Conservation (phyloP, 768 basidiomycete genomes). For the Ramaria sp. region DNA sequence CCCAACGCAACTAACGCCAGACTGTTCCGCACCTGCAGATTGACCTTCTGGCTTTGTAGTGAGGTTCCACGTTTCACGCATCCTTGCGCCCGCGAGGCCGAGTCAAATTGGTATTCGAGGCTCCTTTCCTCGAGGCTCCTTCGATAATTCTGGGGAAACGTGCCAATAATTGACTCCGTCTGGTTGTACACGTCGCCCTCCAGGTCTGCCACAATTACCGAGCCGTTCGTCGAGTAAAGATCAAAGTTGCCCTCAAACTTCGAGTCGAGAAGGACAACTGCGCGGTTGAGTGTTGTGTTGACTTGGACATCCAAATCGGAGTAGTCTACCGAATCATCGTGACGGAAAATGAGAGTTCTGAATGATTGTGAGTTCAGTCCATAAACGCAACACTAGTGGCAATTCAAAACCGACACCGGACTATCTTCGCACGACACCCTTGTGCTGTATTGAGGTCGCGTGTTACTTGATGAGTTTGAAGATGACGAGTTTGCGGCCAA, state of each 20-base stretch:
- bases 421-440: background rate
- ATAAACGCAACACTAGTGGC: background rate
- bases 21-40: constrained; percentile 5
- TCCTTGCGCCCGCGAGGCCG: background rate
- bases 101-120: background rate
- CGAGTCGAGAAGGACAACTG: constrained; percentile 2
- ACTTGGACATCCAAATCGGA: constrained; percentile 6
- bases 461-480: background rate
- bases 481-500: background rate
- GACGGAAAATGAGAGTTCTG: constrained; percentile 7
- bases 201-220: constrained; percentile 5
- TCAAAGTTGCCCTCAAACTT: constrained; percentile 7
- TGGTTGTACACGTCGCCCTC: background rate
- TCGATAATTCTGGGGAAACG: background rate
- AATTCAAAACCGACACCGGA: background rate
- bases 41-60: background rate
- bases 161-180: background rate
- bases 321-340: constrained; percentile 1
- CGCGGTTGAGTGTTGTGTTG: constrained; percentile 7
- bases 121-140: constrained; percentile 4
- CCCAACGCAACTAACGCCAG: constrained; percentile 5
- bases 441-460: background rate
- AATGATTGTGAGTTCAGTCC: background rate
- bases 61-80: background rate
- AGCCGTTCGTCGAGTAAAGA: constrained; percentile 3